phyloP scores from a whole-genome alignment of 2,329 filamentous ascomycete genomes.

The Colletotrichum destructivum region DNA sequence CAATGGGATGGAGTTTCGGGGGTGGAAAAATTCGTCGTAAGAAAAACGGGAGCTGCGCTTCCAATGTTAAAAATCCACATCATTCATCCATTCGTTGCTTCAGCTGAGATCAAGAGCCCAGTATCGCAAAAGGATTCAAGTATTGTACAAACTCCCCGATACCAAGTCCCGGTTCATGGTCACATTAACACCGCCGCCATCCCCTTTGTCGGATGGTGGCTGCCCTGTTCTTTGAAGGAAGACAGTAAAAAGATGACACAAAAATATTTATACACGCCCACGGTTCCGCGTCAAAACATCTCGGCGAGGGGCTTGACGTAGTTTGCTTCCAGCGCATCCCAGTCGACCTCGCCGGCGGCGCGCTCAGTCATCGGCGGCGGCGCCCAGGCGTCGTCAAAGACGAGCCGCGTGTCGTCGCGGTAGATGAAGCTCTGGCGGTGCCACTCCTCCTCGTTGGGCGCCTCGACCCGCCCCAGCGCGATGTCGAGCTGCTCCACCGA shows the following conservation, averaged over 20 bases:
- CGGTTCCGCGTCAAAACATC: constrained; percentile 9
- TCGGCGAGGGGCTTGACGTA: constrained; percentile 31
- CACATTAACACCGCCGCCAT: constrained; percentile 7
- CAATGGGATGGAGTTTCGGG: constrained; percentile 9
- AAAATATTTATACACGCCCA: constrained; percentile 10
- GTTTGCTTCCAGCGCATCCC: constrained; percentile 43
- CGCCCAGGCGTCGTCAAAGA: constrained; percentile 36
- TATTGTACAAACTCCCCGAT: constrained; percentile 3
- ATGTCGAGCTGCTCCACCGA: constrained; percentile 41
- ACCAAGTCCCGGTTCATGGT: constrained; percentile 8
- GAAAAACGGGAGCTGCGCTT: not conserved
- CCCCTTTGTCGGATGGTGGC: too few species aligned
- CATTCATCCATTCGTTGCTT: not conserved
- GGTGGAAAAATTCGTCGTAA: not conserved
- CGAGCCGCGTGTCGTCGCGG: constrained; percentile 34
- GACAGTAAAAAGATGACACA: too few species aligned
- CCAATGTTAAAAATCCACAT: not conserved
- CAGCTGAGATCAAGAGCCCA: not conserved
- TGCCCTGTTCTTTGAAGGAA: too few species aligned
- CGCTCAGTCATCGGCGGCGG: constrained; percentile 33
- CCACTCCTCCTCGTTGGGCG: constrained; percentile 40
- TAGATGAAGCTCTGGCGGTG: constrained; percentile 41
- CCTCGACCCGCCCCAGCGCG: constrained; percentile 28
- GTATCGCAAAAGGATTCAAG: not conserved
- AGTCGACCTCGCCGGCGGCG: constrained; percentile 39